Conservation (phyloP, 2,329 filamentous ascomycete genomes). For the Stagonosporopsis rhizophila region DNA sequence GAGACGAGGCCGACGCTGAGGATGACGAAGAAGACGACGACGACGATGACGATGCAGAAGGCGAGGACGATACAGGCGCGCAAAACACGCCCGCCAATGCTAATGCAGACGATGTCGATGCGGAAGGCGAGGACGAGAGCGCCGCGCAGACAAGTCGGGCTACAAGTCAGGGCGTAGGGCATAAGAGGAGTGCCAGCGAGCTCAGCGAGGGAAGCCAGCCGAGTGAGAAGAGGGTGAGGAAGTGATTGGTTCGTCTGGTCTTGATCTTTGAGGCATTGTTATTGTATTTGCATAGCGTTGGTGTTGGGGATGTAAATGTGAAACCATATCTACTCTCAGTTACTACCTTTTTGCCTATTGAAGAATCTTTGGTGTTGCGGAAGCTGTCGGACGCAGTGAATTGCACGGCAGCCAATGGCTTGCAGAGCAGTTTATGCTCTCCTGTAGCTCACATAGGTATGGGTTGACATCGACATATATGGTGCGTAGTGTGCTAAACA, state of each 20-base stretch:
- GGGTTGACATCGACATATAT: too few species aligned
- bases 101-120: constrained; percentile 34
- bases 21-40: constrained; percentile 36
- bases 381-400: neutral
- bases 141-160: constrained; percentile 39
- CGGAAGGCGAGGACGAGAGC: constrained; percentile 45
- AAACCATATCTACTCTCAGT: neutral
- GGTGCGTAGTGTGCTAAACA: too few species aligned
- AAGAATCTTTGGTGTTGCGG: neutral
- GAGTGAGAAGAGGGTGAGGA: constrained; percentile 44
- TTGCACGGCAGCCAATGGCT: too few species aligned
- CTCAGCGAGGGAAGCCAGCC: constrained; percentile 62
- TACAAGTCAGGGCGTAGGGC: constrained; percentile 46
- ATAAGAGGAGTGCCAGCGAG: constrained; percentile 85
- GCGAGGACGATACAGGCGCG: constrained; percentile 27
- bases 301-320: neutral
- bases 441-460: too few species aligned
- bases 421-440: too few species aligned
- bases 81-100: constrained; percentile 6
- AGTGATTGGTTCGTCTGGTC: constrained; percentile 23
- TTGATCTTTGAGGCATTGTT: neutral
- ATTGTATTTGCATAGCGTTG: constrained; percentile 6
- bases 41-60: constrained; percentile 33
- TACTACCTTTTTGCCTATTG: too few species aligned
- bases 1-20: constrained; percentile 38